A percentile compares a stretch with the other conserved stretches of the same genome.
Evolutionary conservation across 2,329 filamentous ascomycete species (phyloP).

Genomic region (Acrodontium crateriforme): DNA sequence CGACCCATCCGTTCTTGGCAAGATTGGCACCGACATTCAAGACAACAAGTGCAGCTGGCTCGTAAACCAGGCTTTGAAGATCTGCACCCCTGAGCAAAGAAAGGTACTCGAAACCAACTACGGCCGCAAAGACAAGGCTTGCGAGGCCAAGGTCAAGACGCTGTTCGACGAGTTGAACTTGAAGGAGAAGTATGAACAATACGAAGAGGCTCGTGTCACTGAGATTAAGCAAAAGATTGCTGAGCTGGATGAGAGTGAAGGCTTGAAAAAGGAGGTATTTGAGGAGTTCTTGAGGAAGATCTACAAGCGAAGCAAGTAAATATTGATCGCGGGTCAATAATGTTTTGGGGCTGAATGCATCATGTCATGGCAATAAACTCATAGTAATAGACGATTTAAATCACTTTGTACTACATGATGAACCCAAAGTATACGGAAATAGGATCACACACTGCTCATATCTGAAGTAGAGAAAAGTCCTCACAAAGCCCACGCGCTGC

Average conservation of each 20-base stretch:
- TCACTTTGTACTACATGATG: too few relatives aligned
- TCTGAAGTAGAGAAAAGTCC: too few relatives aligned
- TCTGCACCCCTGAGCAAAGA: conserved; percentile 72
- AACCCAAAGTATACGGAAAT: too few relatives aligned
- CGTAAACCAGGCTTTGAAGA: conserved; percentile 80
- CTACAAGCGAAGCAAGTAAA: conserved; percentile 92
- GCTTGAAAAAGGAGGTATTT: conserved; percentile 82
- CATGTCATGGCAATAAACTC: too few relatives aligned
- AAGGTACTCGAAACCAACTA: conserved; percentile 84
- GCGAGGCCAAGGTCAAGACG: conserved; percentile 77
- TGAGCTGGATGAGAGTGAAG: conserved; percentile 69
- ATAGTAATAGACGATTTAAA: too few relatives aligned
- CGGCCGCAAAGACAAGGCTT: conserved; percentile 72
- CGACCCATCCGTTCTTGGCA: conserved; percentile 81
- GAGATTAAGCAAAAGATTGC: conserved; percentile 65
- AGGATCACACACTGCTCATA: too few relatives aligned
- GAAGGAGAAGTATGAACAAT: conserved; percentile 70
- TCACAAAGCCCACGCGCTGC: too few relatives aligned
- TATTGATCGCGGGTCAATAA: too few relatives aligned
- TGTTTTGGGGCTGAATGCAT: too few relatives aligned
- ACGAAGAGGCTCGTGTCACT: conserved; percentile 75
- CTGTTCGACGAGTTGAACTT: conserved; percentile 77
- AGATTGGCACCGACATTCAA: conserved; percentile 97
- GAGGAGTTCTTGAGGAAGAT: conserved; percentile 89
- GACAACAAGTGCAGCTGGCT: conserved; percentile 99